Base-by-base conservation (phyloP, 306 rosid genomes). In the Fagus sylvatica region DNA sequence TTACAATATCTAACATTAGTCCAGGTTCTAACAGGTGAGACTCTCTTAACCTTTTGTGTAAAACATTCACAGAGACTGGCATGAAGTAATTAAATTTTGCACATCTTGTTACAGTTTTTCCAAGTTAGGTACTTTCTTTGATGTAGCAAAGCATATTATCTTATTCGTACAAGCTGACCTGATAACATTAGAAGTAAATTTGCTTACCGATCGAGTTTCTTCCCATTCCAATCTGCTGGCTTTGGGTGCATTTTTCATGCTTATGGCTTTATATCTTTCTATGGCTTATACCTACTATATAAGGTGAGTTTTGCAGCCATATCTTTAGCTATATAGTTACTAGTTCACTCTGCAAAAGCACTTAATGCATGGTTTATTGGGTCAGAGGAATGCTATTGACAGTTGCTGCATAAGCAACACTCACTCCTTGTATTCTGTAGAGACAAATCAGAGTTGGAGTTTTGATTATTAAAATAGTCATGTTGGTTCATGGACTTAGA, bases 221-320 rank as follows among this genome's bases (percentile, higher is more conserved):
- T 81, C 61, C 8, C 69, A 60, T 65, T 81, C 42, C 43, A 70
- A 36, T 74, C n/a, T 41, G 49, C 97, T 92, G 98, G 92, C 95
- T 92, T 71, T 94, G 98, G 98, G 91, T 88, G 71, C 97, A 94
- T 76, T 94, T 89, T 84, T 87, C 80, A 30, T 94, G 91, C 79
- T 81, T 90, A 74, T 94, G 91, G 89, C n/a, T 83, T 92, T 81
- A 79, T 94, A 82, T 92, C 98, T 77, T 81, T 94, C 62, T 94
- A 89, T 81, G 98, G 91, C 72, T 41, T 92, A 74, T 89, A 78
- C 82, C 92, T 90, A 22, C 87, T 94, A 36, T 85, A 92, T 82
- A 87, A 82, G 98, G 98, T 94, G 78, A 84, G 72, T 4, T 78
- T 78, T 46, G 49, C 74, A 83, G 74, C 66, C 71, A 43, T n/a